Evolutionary conservation across 306 rosid species (phyloP), one percentile per base, ranked within the genome.

Genomic region (Arachis stenosperma): DNA sequence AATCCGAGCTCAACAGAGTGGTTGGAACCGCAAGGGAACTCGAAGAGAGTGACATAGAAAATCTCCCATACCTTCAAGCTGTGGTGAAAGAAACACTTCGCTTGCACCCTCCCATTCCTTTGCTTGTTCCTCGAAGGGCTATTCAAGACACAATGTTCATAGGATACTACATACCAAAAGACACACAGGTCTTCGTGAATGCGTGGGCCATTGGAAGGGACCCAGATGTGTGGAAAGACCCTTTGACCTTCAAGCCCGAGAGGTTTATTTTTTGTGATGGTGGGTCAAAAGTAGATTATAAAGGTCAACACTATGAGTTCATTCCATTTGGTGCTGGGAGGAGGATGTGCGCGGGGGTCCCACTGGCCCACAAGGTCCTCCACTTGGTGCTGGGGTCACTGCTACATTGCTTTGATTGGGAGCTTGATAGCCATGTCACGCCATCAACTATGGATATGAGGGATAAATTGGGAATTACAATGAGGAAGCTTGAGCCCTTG

Each of bases 171-270:
- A 43, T 84, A 27, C 93, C 93, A 13, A 78, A 78, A 70, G 75
- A 80, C 59, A 88, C 90, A 2, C 88, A 82, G 61, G 89, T 84
- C 0, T 83, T 86, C 14, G 88, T 86, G 56, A 84, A 86, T 41
- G 73, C 84, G 0, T 86, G 88, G 88, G 92, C 92, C 4, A 88
- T 88, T 7, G 92, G 92, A 3, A 83, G 88, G 82, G 90, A 88
- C 74, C 78, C 90, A 0, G 74, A 73, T 44, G 86, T 29, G 12
- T 88, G 92, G 92, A 77, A 77, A 0, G 81, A 88, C 0, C 84
- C 88, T 0, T 4, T 41, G 51, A 6, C 4, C 2, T 88, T 86
- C 67, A 84, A 84, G 10, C 92, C 92, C 0, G 84, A 86, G 64
- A 80, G 92, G 68, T 86, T 86, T 71, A 33, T 33, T 33, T 33